Conservation (phyloP, 768 basidiomycete genomes). For the Candolleomyces aberdarensis region DNA sequence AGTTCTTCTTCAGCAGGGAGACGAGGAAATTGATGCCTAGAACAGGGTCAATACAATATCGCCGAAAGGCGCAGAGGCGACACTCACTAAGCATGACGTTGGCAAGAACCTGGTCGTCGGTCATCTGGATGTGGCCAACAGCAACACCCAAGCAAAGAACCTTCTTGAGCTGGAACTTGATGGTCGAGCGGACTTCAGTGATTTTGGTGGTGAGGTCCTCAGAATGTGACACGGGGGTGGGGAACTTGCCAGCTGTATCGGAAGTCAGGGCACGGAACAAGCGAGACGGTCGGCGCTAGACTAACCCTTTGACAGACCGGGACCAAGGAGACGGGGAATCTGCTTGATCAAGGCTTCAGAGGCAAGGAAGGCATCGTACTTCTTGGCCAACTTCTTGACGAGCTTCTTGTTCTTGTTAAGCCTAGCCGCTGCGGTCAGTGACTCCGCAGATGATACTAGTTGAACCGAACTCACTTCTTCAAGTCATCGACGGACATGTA, state of each 20-base stretch:
- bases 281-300: slow-evolving; percentile 2
- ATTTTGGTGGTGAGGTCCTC: slow-evolving; percentile 92
- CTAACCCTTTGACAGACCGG: slow-evolving; percentile 97
- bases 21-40: slow-evolving; percentile 99
- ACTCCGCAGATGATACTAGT: no score
- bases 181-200: slow-evolving; percentile 94
- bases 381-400: slow-evolving; percentile 99
- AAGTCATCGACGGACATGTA: slow-evolving; percentile 99
- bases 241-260: slow-evolving; percentile 90
- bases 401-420: slow-evolving; percentile 99
- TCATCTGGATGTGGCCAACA: slow-evolving; percentile 97
- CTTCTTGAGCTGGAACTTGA: slow-evolving; percentile 99
- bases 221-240: slow-evolving; percentile 88
- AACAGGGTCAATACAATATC: slow-evolving; percentile 5
- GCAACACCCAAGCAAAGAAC: slow-evolving; percentile 99
- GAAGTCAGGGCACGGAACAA: neutral
- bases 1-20: slow-evolving; percentile 98
- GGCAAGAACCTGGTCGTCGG: slow-evolving; percentile 91
- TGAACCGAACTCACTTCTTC: slow-evolving; percentile 72
- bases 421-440: slow-evolving; percentile 34
- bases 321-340: slow-evolving; percentile 98
- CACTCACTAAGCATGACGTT: slow-evolving; percentile 94
- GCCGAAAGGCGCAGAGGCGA: slow-evolving; percentile 1
- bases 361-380: slow-evolving; percentile 97
- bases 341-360: slow-evolving; percentile 99